Evolutionary conservation across 495 filamentous ascomycete species (phyloP).

Genomic region (Penicillium dipodomyicola): DNA sequence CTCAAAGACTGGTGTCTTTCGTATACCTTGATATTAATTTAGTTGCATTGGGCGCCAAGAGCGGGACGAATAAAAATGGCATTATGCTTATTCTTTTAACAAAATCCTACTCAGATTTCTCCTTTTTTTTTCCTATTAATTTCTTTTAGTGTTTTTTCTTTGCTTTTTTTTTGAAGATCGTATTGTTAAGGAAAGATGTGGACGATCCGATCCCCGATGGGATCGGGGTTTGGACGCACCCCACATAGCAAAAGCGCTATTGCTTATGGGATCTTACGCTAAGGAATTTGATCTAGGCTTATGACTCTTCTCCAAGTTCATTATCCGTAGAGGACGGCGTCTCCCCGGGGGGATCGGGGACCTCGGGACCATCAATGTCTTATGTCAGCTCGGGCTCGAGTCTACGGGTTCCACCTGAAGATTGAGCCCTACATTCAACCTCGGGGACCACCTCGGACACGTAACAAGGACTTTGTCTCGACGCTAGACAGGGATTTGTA

Average conservation of each 20-base stretch:
- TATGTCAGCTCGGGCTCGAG: conserved; percentile 4
- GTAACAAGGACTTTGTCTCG: background rate
- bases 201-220: background rate
- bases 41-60: conserved; percentile 26
- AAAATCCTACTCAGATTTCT: background rate
- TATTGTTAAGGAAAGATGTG: background rate
- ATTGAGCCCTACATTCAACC: conserved; percentile 1
- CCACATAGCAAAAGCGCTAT: background rate
- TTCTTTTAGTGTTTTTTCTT: background rate
- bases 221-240: background rate
- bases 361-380: background rate
- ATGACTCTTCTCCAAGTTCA: background rate
- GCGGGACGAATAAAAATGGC: conserved; percentile 20
- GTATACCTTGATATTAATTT: conserved; percentile 15
- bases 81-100: conserved; percentile 8
- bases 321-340: background rate
- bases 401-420: background rate
- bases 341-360: background rate
- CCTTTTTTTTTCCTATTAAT: background rate
- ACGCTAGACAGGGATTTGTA: background rate
- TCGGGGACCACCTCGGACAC: conserved; percentile 13
- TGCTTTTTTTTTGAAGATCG: background rate
- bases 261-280: background rate
- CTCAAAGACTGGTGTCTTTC: conserved; percentile 6
- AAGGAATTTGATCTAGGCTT: background rate